These are phyloP conservation scores for Aspergillus bridgeri DNA, from an alignment of 495 filamentous ascomycete species.

Conservation along the genomic window DNA sequence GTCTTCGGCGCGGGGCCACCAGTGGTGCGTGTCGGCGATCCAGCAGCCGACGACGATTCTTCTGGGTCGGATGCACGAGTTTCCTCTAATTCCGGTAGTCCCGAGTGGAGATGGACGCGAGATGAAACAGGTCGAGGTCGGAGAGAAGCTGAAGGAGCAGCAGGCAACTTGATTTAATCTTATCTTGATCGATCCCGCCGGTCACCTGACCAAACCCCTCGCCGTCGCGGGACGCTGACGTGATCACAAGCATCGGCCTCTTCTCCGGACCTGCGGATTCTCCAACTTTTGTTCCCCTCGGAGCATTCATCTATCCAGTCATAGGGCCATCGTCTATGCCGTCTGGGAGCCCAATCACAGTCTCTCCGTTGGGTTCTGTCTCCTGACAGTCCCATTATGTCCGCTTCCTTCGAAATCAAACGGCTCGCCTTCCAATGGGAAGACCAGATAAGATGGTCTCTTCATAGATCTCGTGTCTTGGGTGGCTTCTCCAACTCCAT, in stretches of 20 bases:
- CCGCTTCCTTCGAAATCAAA: no score
- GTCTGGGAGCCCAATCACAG: no score
- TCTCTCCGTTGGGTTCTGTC: no score
- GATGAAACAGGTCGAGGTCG: background rate
- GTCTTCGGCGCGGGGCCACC: slow-evolving; percentile 23
- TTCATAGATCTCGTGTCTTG: background rate
- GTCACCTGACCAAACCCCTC: background rate
- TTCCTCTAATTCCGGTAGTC: background rate
- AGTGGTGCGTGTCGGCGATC: slow-evolving; percentile 22
- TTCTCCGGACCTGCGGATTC: background rate
- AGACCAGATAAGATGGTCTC: no score
- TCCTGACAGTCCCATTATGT: no score
- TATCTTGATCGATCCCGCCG: slow-evolving; percentile 3
- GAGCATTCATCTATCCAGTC: no score
- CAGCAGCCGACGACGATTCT: slow-evolving; percentile 12
- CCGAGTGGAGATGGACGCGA: background rate
- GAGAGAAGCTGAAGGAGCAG: background rate
- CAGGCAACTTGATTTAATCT: slow-evolving; percentile 1
- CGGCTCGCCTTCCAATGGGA: no score
- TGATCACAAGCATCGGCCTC: background rate
- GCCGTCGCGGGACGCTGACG: background rate
- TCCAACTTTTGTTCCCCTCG: background rate
- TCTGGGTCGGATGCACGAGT: slow-evolving; percentile 13
- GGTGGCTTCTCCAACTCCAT: background rate
- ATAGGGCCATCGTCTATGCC: no score